Percentiles rank a stretch among this genome's conserved stretches.
Conservation (phyloP, 768 basidiomycete genomes). For the Hericium rajendrae region DNA sequence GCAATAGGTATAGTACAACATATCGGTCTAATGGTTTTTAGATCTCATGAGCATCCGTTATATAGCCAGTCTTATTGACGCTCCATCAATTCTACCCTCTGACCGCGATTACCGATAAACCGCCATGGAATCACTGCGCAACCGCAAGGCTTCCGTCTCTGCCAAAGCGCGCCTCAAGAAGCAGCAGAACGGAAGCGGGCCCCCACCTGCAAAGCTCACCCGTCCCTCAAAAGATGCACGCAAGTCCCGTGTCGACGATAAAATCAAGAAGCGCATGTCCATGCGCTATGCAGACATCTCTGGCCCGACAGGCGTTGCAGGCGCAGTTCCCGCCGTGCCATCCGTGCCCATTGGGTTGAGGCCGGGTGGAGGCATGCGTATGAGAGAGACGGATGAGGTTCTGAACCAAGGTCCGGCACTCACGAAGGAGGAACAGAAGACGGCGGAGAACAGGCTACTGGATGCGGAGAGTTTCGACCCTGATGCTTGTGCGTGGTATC, state of each 20-base stretch:
- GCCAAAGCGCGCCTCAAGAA: slow-evolving; percentile 4
- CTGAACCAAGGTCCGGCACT: slow-evolving; percentile 27
- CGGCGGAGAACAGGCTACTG: slow-evolving; percentile 49
- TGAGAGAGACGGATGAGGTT: background rate
- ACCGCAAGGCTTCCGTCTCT: slow-evolving; percentile 18
- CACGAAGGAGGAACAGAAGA: slow-evolving; percentile 50
- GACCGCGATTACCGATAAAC: background rate
- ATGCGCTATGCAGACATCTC: slow-evolving; percentile 87
- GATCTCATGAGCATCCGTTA: no score
- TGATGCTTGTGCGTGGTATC: slow-evolving; percentile 64
- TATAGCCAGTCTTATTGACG: no score
- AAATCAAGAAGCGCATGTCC: slow-evolving; percentile 94
- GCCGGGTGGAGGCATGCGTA: slow-evolving; percentile 23
- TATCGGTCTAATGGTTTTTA: no score
- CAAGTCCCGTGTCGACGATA: slow-evolving; percentile 61
- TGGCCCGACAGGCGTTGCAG: slow-evolving; percentile 45
- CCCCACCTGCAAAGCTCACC: slow-evolving; percentile 7
- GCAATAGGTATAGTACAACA: no score
- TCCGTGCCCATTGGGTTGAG: slow-evolving; percentile 38
- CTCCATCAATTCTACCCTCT: no score
- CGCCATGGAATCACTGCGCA: slow-evolving; percentile 25
- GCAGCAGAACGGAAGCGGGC: background rate
- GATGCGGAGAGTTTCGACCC: slow-evolving; percentile 81
- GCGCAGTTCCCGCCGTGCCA: slow-evolving; percentile 44
- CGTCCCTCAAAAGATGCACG: slow-evolving; percentile 20